phyloP scores from a whole-genome alignment of 2,329 filamentous ascomycete genomes.

The Cadophora gregata region DNA sequence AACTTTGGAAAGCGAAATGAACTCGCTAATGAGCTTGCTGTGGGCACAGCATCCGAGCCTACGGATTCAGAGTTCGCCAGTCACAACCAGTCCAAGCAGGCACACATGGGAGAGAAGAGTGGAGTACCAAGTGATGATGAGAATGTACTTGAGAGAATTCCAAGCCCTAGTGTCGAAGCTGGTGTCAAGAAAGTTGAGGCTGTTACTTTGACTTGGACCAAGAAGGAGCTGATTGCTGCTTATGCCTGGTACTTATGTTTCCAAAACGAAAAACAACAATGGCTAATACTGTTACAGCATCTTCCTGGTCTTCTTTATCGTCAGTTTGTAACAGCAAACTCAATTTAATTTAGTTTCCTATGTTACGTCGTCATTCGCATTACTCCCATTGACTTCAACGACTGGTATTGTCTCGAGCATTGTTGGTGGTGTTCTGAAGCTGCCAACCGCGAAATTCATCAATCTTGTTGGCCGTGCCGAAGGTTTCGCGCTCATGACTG shows the following conservation, averaged over 20 bases:
- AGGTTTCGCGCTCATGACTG: constrained; percentile 62
- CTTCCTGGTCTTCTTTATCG: constrained; percentile 39
- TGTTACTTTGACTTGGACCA: constrained; percentile 40
- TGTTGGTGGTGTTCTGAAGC: constrained; percentile 38
- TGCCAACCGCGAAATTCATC: constrained; percentile 66
- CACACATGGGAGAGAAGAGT: constrained; percentile 15
- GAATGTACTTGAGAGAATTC: constrained; percentile 19
- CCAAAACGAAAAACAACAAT: background rate
- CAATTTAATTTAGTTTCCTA: constrained; percentile 32
- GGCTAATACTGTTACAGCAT: constrained; percentile 26
- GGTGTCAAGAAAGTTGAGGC: constrained; percentile 39
- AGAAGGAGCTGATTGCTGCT: constrained; percentile 36
- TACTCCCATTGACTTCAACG: constrained; percentile 36
- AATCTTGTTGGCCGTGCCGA: constrained; percentile 72
- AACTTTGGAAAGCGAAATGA: constrained; percentile 25
- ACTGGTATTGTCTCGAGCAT: constrained; percentile 40
- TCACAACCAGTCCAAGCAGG: background rate
- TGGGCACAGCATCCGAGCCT: constrained; percentile 9
- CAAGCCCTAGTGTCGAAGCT: constrained; percentile 31
- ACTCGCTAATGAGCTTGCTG: constrained; percentile 25
- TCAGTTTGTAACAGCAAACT: constrained; percentile 40
- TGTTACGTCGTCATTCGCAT: constrained; percentile 38
- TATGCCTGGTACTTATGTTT: constrained; percentile 34
- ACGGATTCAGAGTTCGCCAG: constrained; percentile 6
- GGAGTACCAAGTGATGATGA: constrained; percentile 13